Evolutionary conservation across 352 stramenopile genomes (phyloP), one percentile per base, ranked within the genome.

Genomic region (Phytophthora tentaculata): DNA sequence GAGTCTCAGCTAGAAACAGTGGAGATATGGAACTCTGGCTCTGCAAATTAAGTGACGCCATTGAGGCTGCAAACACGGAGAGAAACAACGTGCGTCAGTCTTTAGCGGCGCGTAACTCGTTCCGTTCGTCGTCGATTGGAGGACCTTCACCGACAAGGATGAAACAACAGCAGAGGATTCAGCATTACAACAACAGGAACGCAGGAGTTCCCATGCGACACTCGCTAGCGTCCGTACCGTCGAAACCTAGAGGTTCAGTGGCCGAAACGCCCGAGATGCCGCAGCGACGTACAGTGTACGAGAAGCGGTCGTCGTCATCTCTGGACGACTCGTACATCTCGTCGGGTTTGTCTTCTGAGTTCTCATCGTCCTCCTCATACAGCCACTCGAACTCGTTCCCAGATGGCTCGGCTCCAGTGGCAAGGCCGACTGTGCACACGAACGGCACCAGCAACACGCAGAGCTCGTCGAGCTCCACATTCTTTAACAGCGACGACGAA

Each of bases 1-100:
- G 85, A n/a, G 88, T 94, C 22, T 84, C 74, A 19, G 84, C 86
- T 5, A 84, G 81, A 45, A 89, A 74, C 17, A 73, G 76, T 13
- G 61, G 72, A 14, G 84, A 92, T 41, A 89, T 92, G 79, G 77
- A 95, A 57, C 52, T 87, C 28, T 95, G 88, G 88, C 79, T 94
- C 1, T 83, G 76, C 55, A 82, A 84, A 54, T 54, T 95, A 19
- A 92, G 80, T 41, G 85, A 92, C 56, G 86, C 80, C 41, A 90
- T 92, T 51, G 83, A 91, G 50, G 72, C 79, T 20, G 71, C 81
- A 12, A 81, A 83, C 41, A 60, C 69, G 3, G 82, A 91, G 44
- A 73, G 81, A 69, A 81, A 82, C 54, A 90, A 88, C 59, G 67
- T 86, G 10, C 80, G 81, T 4, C 79, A 92, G 57, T 88, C 73